Conservation (phyloP, 495 filamentous ascomycete species). For the Xylaria venustula region DNA sequence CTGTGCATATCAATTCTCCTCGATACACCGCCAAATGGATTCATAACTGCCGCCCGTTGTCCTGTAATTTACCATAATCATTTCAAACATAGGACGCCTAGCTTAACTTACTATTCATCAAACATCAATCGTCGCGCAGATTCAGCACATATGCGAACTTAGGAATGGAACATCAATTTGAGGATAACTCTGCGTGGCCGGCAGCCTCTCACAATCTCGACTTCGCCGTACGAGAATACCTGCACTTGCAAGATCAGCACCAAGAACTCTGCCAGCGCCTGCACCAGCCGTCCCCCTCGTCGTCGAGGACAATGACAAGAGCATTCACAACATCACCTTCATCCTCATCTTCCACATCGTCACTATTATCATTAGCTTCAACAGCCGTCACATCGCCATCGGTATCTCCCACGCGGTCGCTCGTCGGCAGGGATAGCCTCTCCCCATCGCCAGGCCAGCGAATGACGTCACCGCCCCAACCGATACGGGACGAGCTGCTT, state of each 20-base stretch:
- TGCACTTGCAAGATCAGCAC: slow-evolving; percentile 55
- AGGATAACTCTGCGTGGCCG: background rate
- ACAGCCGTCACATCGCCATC: slow-evolving; percentile 35
- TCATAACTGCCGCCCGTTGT: no score
- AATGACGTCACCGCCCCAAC: slow-evolving; percentile 30
- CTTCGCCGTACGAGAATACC: slow-evolving; percentile 55
- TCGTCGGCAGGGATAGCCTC: slow-evolving; percentile 7
- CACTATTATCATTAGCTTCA: slow-evolving; percentile 36
- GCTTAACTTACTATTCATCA: no score
- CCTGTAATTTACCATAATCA: no score
- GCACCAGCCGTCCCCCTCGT: slow-evolving; percentile 45
- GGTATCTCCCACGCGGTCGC: slow-evolving; percentile 34
- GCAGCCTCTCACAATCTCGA: slow-evolving; percentile 21
- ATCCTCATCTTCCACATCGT: slow-evolving; percentile 24
- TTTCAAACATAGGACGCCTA: no score
- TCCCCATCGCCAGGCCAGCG: slow-evolving; percentile 25
- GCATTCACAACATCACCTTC: no score
- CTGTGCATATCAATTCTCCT: no score
- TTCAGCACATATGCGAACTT: background rate
- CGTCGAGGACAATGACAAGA: no score
- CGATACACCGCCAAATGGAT: no score
- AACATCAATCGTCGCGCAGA: background rate
- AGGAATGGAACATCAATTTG: background rate
- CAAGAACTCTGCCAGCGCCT: slow-evolving; percentile 51
- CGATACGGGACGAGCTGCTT: no score